Conservation (phyloP, 1,284 basidiomycete genomes). For the Kwoniella shivajii region DNA sequence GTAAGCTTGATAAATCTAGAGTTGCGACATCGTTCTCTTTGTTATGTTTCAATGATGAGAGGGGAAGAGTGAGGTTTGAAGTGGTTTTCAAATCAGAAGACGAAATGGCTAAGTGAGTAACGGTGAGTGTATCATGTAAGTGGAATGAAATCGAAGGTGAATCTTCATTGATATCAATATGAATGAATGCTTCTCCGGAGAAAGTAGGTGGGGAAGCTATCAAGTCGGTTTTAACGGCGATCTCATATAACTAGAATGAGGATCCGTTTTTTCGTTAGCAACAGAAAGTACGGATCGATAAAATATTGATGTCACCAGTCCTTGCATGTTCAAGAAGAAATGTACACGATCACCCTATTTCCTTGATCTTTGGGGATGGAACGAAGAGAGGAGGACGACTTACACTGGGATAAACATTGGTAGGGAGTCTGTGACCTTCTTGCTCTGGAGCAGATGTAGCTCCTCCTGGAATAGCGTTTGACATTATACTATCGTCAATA, state of each 20-base stretch:
- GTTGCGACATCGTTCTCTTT: slow-evolving; percentile 66
- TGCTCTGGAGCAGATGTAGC: slow-evolving; percentile 15
- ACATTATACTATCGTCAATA: slow-evolving; percentile 14
- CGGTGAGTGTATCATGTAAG: slow-evolving; percentile 64
- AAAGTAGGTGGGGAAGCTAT: slow-evolving; percentile 64
- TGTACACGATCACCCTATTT: not conserved
- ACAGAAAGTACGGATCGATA: too few species aligned
- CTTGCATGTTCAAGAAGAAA: too few species aligned
- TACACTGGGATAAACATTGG: slow-evolving; percentile 58
- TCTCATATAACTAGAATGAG: slow-evolving; percentile 68
- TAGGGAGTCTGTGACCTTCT: slow-evolving; percentile 70
- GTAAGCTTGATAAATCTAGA: slow-evolving; percentile 64
- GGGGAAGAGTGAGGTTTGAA: slow-evolving; percentile 57
- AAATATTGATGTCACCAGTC: too few species aligned
- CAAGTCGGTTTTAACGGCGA: slow-evolving; percentile 82
- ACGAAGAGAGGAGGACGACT: slow-evolving; percentile 1
- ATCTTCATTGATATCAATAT: slow-evolving; percentile 69
- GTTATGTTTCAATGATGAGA: slow-evolving; percentile 60
- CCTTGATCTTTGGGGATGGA: too few species aligned
- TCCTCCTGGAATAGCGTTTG: slow-evolving; percentile 30
- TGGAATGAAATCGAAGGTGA: slow-evolving; percentile 71
- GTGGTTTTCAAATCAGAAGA: slow-evolving; percentile 63
- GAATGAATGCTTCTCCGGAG: slow-evolving; percentile 76
- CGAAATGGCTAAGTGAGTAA: slow-evolving; percentile 68
- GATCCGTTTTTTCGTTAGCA: too few species aligned